Conservation (phyloP, 2,329 filamentous ascomycete species). For the Penicillium sp. region DNA sequence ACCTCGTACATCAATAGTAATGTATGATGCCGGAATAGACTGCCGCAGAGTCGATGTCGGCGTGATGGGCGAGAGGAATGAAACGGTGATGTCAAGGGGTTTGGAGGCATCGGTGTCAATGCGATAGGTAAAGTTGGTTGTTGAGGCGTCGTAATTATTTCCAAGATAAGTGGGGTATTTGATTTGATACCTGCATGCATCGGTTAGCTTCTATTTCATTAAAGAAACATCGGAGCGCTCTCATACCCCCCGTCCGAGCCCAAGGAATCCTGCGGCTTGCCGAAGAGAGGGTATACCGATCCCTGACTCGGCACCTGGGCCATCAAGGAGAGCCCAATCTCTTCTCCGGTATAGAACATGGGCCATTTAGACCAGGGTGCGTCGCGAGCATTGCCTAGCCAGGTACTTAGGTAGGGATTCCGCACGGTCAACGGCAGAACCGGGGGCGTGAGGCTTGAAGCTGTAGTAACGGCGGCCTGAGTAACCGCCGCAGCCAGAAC, state of each 20-base stretch:
- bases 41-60: conserved; percentile 77
- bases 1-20: conserved; percentile 69
- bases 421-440: conserved; percentile 72
- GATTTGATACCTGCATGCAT: conserved; percentile 52
- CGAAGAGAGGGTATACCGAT: conserved; percentile 63
- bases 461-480: conserved; percentile 44
- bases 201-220: conserved; percentile 7
- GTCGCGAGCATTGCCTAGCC: conserved; percentile 69
- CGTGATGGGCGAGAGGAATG: conserved; percentile 73
- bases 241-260: conserved; percentile 40
- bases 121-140: conserved; percentile 66
- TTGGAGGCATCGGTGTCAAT: conserved; percentile 48
- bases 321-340: conserved; percentile 64
- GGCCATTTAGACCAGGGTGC: conserved; percentile 82
- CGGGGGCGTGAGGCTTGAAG: conserved; percentile 59
- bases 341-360: conserved; percentile 75
- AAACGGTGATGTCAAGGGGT: conserved; percentile 57
- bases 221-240: background rate
- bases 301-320: conserved; percentile 60
- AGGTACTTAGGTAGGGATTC: conserved; percentile 75
- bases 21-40: conserved; percentile 77
- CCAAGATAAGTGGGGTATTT: conserved; percentile 60
- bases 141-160: conserved; percentile 66
- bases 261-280: conserved; percentile 64
- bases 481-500: conserved; percentile 35